These are phyloP conservation scores for Excoecaria cochinchinensis DNA, from an alignment of 345 rosid genomes.

Conservation along the genomic window DNA sequence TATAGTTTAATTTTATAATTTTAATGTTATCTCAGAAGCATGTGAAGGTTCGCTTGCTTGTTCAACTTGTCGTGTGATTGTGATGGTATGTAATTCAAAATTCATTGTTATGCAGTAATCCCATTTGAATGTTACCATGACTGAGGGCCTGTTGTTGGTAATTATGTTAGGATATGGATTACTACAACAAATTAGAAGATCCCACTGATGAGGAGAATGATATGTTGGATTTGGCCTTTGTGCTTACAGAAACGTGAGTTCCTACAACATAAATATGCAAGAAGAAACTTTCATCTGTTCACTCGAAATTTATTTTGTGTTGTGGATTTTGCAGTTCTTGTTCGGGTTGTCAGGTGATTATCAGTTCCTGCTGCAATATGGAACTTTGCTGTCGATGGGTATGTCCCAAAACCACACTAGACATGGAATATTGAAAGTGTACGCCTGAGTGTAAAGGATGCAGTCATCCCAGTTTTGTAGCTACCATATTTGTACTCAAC, in stretches of 20 bases:
- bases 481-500: constrained; percentile 15
- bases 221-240: constrained; percentile 96
- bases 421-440: background rate
- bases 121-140: background rate
- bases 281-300: background rate
- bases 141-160: constrained; percentile 3
- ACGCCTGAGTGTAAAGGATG: constrained; percentile 23
- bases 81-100: constrained; percentile 51
- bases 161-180: constrained; percentile 56
- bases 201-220: constrained; percentile 98
- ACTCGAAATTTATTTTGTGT: constrained; percentile 2
- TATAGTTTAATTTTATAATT: constrained; percentile 17
- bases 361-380: constrained; percentile 62
- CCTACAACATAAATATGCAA: background rate
- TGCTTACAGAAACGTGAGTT: constrained; percentile 84
- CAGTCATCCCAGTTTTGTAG: constrained; percentile 36
- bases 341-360: constrained; percentile 80
- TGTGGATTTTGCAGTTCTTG: constrained; percentile 57
- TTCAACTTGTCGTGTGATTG: constrained; percentile 88
- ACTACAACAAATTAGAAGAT: constrained; percentile 89
- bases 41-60: constrained; percentile 97
- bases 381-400: constrained; percentile 69
- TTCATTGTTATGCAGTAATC: background rate
- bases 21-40: constrained; percentile 56
- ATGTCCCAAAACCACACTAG: constrained; percentile 84